These are phyloP conservation scores for Phlebiopsis gigantea DNA, from an alignment of 768 basidiomycete genomes.

Conservation along the genomic window DNA sequence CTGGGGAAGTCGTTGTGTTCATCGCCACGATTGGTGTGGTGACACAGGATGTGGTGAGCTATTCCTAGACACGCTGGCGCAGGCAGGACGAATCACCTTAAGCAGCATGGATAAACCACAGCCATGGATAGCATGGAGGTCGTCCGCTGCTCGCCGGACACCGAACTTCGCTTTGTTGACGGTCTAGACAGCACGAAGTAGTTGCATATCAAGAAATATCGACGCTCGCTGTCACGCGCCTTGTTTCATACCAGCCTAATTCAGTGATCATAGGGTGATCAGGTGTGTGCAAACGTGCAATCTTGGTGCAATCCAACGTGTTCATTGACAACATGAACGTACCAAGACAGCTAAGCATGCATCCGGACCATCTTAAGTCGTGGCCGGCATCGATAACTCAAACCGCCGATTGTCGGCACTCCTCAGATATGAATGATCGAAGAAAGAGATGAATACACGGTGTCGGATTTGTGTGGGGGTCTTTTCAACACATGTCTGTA, in stretches of 20 bases:
- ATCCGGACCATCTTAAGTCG: too few species aligned
- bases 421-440: too few species aligned
- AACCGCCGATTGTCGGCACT: too few species aligned
- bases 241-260: background rate
- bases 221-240: background rate
- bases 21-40: conserved; percentile 1
- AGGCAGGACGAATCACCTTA: background rate
- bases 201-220: background rate
- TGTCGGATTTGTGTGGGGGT: too few species aligned
- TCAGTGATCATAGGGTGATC: background rate
- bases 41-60: background rate
- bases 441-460: too few species aligned
- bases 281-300: background rate
- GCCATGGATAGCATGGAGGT: background rate
- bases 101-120: background rate
- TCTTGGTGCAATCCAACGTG: too few species aligned
- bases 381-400: too few species aligned
- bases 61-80: background rate
- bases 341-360: too few species aligned
- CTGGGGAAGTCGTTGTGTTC: conserved; percentile 5
- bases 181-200: background rate
- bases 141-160: background rate
- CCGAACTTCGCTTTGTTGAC: background rate
- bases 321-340: too few species aligned
- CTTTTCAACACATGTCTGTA: too few species aligned